These are phyloP conservation scores for Termitomyces sp. DNA, from an alignment of 768 basidiomycete species.

Conservation along the genomic window DNA sequence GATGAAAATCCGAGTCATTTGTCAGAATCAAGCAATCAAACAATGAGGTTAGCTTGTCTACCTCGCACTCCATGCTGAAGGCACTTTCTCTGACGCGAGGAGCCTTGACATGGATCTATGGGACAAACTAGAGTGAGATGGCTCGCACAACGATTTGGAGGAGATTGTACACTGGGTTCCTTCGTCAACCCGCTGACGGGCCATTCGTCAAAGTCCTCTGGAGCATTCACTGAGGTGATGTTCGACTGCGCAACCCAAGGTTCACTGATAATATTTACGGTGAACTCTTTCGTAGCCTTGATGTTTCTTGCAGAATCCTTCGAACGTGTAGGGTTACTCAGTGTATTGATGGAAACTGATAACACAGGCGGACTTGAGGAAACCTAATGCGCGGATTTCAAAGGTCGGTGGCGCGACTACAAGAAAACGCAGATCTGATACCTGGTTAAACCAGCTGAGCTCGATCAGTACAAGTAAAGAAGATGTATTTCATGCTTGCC, in stretches of 20 bases:
- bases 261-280: constrained; percentile 72
- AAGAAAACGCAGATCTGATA: constrained; percentile 1
- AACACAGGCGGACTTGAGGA: constrained; percentile 59
- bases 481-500: constrained; percentile 17
- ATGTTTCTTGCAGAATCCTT: constrained; percentile 70
- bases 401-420: constrained; percentile 13
- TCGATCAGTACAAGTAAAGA: background rate
- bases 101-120: constrained; percentile 40
- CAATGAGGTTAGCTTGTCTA: constrained; percentile 4
- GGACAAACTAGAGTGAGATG: background rate
- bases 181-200: constrained; percentile 53
- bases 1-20: too few species aligned
- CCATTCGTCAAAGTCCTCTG: constrained; percentile 53
- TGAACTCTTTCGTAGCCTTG: constrained; percentile 57
- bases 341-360: constrained; percentile 34
- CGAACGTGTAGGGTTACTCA: constrained; percentile 10
- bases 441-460: constrained; percentile 40
- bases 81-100: constrained; percentile 60
- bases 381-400: constrained; percentile 30
- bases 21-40: too few species aligned
- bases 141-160: background rate
- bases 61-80: constrained; percentile 59
- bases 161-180: constrained; percentile 44
- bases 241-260: constrained; percentile 59
- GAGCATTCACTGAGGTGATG: constrained; percentile 44